Evolutionary conservation across 1,284 basidiomycete genomes (phyloP).

Genomic region (Tilletia walkeri): DNA sequence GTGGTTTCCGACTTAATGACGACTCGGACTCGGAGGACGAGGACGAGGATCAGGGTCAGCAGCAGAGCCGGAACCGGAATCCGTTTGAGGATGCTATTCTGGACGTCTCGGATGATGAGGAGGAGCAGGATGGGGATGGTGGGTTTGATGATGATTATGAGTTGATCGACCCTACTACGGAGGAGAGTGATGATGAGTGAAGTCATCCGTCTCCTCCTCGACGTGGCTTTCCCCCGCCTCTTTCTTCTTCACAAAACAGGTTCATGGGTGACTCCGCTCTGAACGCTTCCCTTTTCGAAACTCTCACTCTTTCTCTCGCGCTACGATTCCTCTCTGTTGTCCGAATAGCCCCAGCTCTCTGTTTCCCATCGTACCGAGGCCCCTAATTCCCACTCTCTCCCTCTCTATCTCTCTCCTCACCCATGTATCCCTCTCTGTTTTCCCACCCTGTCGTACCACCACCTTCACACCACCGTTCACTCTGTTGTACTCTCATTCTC

Average conservation of each 20-base stretch:
- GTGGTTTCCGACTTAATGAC: conserved; percentile 42
- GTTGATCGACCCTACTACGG: conserved; percentile 19
- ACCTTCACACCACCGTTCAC: too few relatives aligned
- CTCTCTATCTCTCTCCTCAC: neutral
- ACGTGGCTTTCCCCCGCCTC: too few relatives aligned
- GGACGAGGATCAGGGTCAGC: conserved; percentile 18
- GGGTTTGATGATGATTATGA: conserved; percentile 15
- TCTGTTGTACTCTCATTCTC: neutral
- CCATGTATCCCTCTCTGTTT: too few relatives aligned
- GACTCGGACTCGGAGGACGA: conserved; percentile 64
- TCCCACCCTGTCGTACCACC: too few relatives aligned
- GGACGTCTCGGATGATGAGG: conserved; percentile 3
- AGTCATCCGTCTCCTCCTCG: too few relatives aligned
- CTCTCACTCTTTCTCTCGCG: too few relatives aligned
- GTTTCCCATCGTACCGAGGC: too few relatives aligned
- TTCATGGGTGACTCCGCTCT: too few relatives aligned
- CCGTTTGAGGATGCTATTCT: conserved; percentile 6
- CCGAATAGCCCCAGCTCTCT: neutral
- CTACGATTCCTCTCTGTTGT: too few relatives aligned
- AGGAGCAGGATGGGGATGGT: neutral
- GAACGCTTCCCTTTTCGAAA: too few relatives aligned
- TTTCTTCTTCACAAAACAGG: too few relatives aligned
- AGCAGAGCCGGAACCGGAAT: neutral
- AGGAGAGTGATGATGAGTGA: conserved; percentile 17
- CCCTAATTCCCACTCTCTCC: neutral